A percentile compares a stretch with the other conserved stretches of the same genome.
Evolutionary conservation across 768 basidiomycete genomes (phyloP).

Genomic region (Suillus tomentosus): DNA sequence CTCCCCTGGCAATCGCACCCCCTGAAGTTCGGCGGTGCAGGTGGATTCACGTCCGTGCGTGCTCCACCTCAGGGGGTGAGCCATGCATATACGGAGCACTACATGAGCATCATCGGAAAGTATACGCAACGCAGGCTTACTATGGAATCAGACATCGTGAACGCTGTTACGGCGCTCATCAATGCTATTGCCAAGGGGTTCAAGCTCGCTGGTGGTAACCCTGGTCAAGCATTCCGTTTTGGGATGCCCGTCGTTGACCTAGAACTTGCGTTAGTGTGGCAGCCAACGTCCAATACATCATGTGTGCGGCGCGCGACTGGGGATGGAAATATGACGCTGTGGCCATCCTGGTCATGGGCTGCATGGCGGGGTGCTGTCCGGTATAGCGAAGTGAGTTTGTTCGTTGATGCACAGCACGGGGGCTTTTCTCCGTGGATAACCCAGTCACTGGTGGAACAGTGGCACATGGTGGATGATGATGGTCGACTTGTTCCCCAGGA

Average conservation of each 20-base stretch:
- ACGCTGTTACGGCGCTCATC: not conserved
- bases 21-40: not conserved
- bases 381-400: not conserved
- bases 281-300: constrained; percentile 18
- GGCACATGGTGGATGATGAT: constrained; percentile 21
- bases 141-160: not conserved
- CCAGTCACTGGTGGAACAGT: constrained; percentile 22
- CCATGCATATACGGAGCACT: not conserved
- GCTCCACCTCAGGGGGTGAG: not conserved
- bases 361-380: constrained; percentile 25
- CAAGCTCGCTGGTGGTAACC: not conserved
- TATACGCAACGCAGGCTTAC: not conserved
- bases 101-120: not conserved
- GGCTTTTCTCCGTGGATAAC: not conserved
- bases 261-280: constrained; percentile 24
- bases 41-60: not conserved
- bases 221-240: not conserved
- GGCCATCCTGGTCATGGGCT: constrained; percentile 31
- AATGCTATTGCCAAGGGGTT: not conserved
- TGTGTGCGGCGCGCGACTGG: constrained; percentile 15
- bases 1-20: not conserved
- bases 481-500: constrained; percentile 16
- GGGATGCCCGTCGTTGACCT: constrained; percentile 11
- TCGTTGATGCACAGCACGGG: not conserved
- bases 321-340: constrained; percentile 2